phyloP scores from a whole-genome alignment of 2,329 filamentous ascomycete genomes.

The Fusarium globosum region DNA sequence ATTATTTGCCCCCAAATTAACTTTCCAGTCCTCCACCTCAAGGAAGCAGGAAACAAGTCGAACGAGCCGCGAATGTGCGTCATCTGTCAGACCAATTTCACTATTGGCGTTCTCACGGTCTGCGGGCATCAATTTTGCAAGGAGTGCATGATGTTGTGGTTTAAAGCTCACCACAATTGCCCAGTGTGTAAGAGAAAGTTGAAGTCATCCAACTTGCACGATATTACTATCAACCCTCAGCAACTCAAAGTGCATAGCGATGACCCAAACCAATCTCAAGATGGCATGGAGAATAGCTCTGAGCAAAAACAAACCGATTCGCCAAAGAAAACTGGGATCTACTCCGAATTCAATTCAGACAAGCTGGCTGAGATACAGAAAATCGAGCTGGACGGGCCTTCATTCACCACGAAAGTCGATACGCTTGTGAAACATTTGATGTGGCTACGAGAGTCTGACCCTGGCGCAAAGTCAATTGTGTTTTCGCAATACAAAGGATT shows the following conservation, averaged over 20 bases:
- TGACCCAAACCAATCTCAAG: conserved; percentile 18
- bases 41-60: conserved; percentile 68
- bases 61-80: conserved; percentile 79
- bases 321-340: conserved; percentile 67
- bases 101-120: conserved; percentile 82
- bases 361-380: conserved; percentile 84
- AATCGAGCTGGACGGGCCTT: conserved; percentile 77
- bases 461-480: conserved; percentile 90
- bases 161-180: conserved; percentile 77
- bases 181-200: conserved; percentile 84
- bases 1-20: conserved; percentile 8
- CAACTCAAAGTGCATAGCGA: conserved; percentile 72
- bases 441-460: conserved; percentile 86
- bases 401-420: conserved; percentile 92
- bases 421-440: conserved; percentile 83
- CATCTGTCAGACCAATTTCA: conserved; percentile 84
- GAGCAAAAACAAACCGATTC: conserved; percentile 32
- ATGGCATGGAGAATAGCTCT: conserved; percentile 8
- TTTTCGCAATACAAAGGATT: conserved; percentile 92
- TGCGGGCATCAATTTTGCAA: conserved; percentile 96
- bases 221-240: conserved; percentile 85
- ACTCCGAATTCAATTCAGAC: conserved; percentile 77
- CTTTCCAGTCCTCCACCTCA: conserved; percentile 62
- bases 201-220: conserved; percentile 75
- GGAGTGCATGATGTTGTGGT: conserved; percentile 86